phyloP scores from a whole-genome alignment of 495 filamentous ascomycete species.

The Lophiotrema nucula region DNA sequence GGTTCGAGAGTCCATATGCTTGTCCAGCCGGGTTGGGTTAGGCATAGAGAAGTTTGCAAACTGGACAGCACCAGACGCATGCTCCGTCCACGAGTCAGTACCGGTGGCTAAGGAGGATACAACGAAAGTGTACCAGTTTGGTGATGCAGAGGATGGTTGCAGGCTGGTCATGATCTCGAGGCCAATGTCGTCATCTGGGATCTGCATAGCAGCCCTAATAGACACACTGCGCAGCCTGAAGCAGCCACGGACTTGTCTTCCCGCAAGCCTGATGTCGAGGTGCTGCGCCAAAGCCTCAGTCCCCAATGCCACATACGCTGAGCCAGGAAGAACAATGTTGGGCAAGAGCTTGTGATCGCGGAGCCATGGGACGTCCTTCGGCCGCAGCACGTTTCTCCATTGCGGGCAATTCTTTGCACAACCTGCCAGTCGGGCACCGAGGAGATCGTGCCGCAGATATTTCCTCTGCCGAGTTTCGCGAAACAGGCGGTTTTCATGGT shows the following conservation, averaged over 20 bases:
- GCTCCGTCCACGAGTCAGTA: slow-evolving; percentile 16
- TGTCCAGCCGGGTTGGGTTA: neutral
- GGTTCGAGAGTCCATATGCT: neutral
- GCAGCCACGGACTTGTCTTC: slow-evolving; percentile 3
- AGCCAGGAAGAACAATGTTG: neutral
- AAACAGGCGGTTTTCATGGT: slow-evolving; percentile 14
- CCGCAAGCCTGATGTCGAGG: neutral
- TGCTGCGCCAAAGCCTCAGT: neutral
- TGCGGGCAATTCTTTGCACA: neutral
- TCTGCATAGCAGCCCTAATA: slow-evolving; percentile 16
- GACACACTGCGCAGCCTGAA: slow-evolving; percentile 23
- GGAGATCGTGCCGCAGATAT: slow-evolving; percentile 12
- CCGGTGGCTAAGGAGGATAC: slow-evolving; percentile 16
- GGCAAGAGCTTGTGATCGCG: slow-evolving; percentile 5
- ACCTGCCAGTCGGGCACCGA: slow-evolving; percentile 8
- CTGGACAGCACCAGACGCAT: slow-evolving; percentile 17
- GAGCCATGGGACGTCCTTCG: slow-evolving; percentile 29
- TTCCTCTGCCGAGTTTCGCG: slow-evolving; percentile 12
- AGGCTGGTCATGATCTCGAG: slow-evolving; percentile 31
- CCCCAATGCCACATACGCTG: neutral
- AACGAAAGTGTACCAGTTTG: slow-evolving; percentile 19
- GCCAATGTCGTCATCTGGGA: slow-evolving; percentile 34
- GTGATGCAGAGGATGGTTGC: slow-evolving; percentile 13
- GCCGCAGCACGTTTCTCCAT: slow-evolving; percentile 17
- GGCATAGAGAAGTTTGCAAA: neutral